Base-by-base conservation (phyloP, 495 filamentous ascomycete species). In the Hypoxylon fuscum region DNA sequence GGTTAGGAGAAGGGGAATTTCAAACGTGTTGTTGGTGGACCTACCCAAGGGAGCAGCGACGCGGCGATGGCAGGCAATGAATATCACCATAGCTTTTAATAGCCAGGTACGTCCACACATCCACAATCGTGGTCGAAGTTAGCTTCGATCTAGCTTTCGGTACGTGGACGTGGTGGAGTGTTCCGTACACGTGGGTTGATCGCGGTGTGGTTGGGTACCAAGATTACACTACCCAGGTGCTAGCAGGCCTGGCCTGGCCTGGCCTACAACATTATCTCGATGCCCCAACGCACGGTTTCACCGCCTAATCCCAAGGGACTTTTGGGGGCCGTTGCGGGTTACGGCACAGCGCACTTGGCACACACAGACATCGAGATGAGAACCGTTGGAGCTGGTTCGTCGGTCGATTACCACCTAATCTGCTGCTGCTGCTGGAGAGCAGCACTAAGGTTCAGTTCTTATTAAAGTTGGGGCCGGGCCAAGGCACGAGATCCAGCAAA, bases 201-300 rank as follows among this genome's bases (percentile, higher is more conserved):
- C 50, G 51, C 46, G 51, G 21, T 32, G 7, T 52, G 51, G 55
- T 61, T 60, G 55, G 59, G 40, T 60, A 59, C 62, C 62, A 51
- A 42, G 45, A 43, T 31, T 43, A 35, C 25, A 35, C 32, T 41
- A 32, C 42, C 40, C 40, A 22, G 8, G 25, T 27, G n/a, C n/a
- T n/a, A n/a, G n/a, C n/a, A n/a, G 15, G 12, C 40, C 9, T 22
- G 18, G 4, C 10, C 20, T 23, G 41, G 2, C 15, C 18, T 3
- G 20, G 11, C 20, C 18, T 1, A 7, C 20, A n/a, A n/a, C n/a
- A n/a, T n/a, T n/a, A n/a, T n/a, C 22, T 29, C 40, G 59, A 40
- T 47, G 47, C 42, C 60, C 56, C 50, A 51, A 55, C 40, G 37
- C 45, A 47, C 22, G 38, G 46, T 57, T 56, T 66, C 62, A 61